These are phyloP conservation scores for Neofusicoccum sp. DNA, from an alignment of 2,329 filamentous ascomycete genomes.

Conservation along the genomic window DNA sequence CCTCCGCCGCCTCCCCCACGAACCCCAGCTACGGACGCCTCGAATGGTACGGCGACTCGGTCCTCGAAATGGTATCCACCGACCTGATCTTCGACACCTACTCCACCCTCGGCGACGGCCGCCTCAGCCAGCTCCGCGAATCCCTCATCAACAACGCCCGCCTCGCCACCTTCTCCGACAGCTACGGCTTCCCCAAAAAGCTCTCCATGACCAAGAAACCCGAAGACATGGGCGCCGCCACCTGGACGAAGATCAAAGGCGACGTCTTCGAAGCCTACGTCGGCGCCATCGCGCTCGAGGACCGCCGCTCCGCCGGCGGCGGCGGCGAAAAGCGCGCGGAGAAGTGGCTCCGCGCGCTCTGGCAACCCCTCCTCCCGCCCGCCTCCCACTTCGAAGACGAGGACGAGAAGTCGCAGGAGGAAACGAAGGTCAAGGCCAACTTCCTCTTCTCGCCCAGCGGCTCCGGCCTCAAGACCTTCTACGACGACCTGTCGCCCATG, in stretches of 20 bases:
- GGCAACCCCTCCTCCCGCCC: constrained; percentile 61
- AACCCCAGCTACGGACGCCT: constrained; percentile 68
- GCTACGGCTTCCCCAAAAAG: constrained; percentile 68
- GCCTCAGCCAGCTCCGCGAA: constrained; percentile 74
- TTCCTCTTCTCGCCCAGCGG: constrained; percentile 24
- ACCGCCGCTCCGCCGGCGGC: constrained; percentile 44
- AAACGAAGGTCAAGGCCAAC: constrained; percentile 9
- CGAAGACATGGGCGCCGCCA: constrained; percentile 15
- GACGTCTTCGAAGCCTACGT: constrained; percentile 93
- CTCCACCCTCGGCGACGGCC: constrained; percentile 49
- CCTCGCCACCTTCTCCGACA: constrained; percentile 64
- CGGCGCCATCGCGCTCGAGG: constrained; percentile 62
- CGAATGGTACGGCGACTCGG: constrained; percentile 87
- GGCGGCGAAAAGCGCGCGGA: constrained; percentile 56
- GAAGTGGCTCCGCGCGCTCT: constrained; percentile 72
- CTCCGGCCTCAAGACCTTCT: constrained; percentile 2
- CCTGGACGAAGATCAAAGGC: constrained; percentile 67
- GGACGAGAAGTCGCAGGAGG: neutral
- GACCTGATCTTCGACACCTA: constrained; percentile 63
- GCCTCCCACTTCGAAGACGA: neutral
- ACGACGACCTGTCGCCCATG: neutral
- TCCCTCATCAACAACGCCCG: constrained; percentile 77
- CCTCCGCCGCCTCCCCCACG: constrained; percentile 24
- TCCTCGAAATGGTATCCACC: constrained; percentile 74
- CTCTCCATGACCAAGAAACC: neutral